Percentiles rank a stretch among this genome's conserved stretches.
Evolutionary conservation across 306 rosid genomes (phyloP).

Genomic region (Lotus japonicus): DNA sequence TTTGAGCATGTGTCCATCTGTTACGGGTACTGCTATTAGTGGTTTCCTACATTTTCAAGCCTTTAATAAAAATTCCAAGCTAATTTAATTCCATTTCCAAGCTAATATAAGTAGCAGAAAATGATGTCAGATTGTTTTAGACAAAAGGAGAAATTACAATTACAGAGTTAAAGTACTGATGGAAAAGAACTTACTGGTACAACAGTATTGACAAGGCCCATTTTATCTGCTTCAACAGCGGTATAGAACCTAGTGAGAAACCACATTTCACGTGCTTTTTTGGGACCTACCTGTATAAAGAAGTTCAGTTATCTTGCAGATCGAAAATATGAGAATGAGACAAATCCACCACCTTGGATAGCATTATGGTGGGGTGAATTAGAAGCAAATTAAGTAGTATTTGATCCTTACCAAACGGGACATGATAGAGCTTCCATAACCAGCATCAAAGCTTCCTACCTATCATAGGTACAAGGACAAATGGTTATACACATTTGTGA

Average conservation of each 20-base stretch:
- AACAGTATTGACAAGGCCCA: conserved; percentile 88
- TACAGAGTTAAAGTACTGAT: neutral
- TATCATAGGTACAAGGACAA: conserved; percentile 20
- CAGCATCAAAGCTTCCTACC: conserved; percentile 99
- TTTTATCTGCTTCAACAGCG: conserved; percentile 85
- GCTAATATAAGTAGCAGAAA: neutral
- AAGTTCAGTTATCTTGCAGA: neutral
- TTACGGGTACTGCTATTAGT: neutral
- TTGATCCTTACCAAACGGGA: conserved; percentile 66
- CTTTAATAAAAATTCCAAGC: neutral
- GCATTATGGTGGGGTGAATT: neutral
- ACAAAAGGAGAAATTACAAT: neutral
- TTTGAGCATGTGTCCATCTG: neutral
- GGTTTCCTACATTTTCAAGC: neutral
- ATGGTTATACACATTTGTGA: neutral
- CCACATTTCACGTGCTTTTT: conserved; percentile 94
- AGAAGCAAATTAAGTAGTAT: neutral
- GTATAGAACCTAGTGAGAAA: conserved; percentile 78
- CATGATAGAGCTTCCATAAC: conserved; percentile 96
- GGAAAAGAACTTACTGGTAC: conserved; percentile 55
- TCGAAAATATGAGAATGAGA: neutral
- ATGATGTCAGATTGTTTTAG: neutral
- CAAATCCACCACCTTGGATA: neutral
- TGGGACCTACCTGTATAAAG: conserved; percentile 62
- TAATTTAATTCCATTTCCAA: neutral